Percentiles rank a stretch among this genome's conserved stretches.
phyloP scores from a whole-genome alignment of 2,329 filamentous ascomycete species.

The Nothophoma quercina region DNA sequence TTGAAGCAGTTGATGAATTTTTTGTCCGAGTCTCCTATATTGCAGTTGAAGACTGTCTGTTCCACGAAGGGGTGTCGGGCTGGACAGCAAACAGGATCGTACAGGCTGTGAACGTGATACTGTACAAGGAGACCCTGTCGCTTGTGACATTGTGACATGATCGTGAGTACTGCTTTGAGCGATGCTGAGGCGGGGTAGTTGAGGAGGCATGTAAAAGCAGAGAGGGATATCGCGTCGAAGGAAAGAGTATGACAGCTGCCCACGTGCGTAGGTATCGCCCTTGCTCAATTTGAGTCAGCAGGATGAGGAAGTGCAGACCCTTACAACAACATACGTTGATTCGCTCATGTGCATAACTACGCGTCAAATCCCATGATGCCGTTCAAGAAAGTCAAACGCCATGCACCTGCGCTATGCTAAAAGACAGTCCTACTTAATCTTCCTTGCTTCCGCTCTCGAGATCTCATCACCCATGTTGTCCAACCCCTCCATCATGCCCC shows the following conservation, averaged over 20 bases:
- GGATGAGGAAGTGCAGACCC: not conserved
- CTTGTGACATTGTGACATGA: slow-evolving; percentile 2
- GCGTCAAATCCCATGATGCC: not conserved
- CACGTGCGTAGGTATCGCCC: not conserved
- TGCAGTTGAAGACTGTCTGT: no score
- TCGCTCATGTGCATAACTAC: not conserved
- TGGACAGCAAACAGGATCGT: not conserved
- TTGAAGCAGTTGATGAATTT: no score
- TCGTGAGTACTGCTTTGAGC: not conserved
- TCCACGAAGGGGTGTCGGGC: not conserved
- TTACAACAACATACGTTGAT: slow-evolving; percentile 1
- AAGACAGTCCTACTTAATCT: slow-evolving; percentile 12
- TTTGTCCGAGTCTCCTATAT: no score
- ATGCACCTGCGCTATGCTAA: slow-evolving; percentile 13
- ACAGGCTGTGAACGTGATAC: not conserved
- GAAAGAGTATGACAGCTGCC: not conserved
- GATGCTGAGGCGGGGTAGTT: not conserved
- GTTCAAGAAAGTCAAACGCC: not conserved
- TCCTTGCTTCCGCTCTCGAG: slow-evolving; percentile 9
- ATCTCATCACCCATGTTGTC: slow-evolving; percentile 11
- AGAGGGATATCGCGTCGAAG: not conserved
- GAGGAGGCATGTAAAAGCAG: not conserved
- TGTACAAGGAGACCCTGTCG: slow-evolving; percentile 1
- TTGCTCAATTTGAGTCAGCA: not conserved
- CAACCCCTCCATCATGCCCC: not conserved